Conservation (phyloP, 176 grass and related monocot species). For the Hyparrhenia diplandra region DNA sequence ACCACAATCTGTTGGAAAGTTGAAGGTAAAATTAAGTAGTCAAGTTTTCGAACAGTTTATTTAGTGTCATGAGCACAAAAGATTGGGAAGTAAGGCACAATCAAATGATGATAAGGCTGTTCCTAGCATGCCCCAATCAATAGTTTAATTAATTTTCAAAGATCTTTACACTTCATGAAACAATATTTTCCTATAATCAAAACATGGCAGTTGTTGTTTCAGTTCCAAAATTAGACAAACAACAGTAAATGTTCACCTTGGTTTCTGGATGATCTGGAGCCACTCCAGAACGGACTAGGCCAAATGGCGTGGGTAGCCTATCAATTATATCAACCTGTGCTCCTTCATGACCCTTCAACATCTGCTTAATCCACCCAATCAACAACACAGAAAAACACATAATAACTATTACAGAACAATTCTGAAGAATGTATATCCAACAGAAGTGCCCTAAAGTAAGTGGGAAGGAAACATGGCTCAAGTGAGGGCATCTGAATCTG, state of each 20-base stretch:
- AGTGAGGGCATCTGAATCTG: no score
- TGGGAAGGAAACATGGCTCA: not conserved
- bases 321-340: conserved; percentile 79
- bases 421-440: not conserved
- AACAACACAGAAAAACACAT: not conserved
- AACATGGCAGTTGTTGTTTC: no score
- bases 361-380: conserved; percentile 34
- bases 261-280: conserved; percentile 96
- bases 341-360: conserved; percentile 67
- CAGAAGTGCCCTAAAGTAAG: not conserved
- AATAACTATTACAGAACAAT: not conserved
- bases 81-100: conserved; percentile 2
- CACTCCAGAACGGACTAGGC: conserved; percentile 79
- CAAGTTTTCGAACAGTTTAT: not conserved
- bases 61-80: not conserved
- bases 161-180: not conserved
- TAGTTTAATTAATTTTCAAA: not conserved
- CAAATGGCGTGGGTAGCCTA: conserved; percentile 78
- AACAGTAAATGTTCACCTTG: conserved; percentile 43
- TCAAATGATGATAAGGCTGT: not conserved
- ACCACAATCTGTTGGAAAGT: conserved; percentile 86
- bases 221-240: not conserved
- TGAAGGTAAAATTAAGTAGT: no score
- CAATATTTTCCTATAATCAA: not conserved
- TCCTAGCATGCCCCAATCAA: not conserved